A percentile compares a stretch with the other conserved stretches of the same genome.
Conservation (phyloP, 2,329 filamentous ascomycete species). For the Botrytis fragariae region DNA sequence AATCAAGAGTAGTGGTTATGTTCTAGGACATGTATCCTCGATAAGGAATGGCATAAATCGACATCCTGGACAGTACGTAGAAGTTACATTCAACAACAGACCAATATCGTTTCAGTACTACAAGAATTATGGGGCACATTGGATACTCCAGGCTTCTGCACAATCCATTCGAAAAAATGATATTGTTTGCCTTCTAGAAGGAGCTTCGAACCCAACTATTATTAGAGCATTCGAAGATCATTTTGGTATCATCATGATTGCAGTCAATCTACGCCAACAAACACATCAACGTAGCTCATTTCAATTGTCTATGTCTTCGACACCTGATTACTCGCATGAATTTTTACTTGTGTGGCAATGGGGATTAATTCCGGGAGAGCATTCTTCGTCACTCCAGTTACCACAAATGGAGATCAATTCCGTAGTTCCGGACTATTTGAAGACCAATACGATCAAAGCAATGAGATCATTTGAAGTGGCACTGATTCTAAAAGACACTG, state of each 20-base stretch:
- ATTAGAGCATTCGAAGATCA: neutral
- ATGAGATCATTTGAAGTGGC: neutral
- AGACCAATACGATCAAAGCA: neutral
- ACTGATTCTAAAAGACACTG: neutral
- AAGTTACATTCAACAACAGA: neutral
- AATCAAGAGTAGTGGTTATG: neutral
- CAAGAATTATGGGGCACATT: neutral
- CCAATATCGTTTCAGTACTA: neutral
- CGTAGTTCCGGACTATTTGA: neutral
- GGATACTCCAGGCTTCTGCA: neutral
- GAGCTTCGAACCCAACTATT: neutral
- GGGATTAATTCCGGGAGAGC: neutral
- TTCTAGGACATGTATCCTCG: neutral
- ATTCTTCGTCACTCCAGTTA: neutral
- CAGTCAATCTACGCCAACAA: neutral
- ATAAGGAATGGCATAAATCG: neutral
- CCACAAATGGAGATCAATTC: neutral
- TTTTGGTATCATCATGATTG: neutral
- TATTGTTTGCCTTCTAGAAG: neutral
- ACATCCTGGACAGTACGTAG: neutral
- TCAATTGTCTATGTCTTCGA: neutral
- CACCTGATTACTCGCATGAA: neutral
- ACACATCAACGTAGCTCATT: neutral
- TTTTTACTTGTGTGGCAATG: neutral
- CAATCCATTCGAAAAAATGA: neutral